Evolutionary conservation across 2,329 filamentous ascomycete species (phyloP), one percentile per base, ranked within the genome.

Genomic region (Nemania diffusa): DNA sequence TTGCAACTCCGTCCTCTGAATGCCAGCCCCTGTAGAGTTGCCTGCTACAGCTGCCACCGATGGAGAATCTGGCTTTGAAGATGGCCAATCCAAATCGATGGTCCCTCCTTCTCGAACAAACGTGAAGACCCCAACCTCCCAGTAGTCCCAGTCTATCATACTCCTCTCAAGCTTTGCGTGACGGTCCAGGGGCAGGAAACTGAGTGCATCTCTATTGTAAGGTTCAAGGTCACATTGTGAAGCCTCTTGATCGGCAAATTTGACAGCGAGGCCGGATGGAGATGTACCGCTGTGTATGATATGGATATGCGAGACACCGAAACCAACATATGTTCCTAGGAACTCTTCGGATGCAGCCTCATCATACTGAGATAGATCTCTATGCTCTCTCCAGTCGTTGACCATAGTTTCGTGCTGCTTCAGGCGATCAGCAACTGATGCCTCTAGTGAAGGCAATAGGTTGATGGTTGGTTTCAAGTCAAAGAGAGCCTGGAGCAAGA

Each of bases 301-400:
- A 24, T 48, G 44, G 8, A 48, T 48, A 48, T 48, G 24, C 44
- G 44, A 48, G 20, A 24, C 44, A 48, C 44, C 44, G 24, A 48
- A 48, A 24, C 44, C 44, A 48, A 48, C 44, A 24, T 48, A 48
- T 48, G 44, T 48, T 13, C 44, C 44, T 26, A 48, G 44, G 20
- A 48, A 11, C 44, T 48, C 44, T 48, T 48, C 44, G 44, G 44
- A 8, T 48, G 24, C 20, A 7, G 44, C 20, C 44, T 48, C 22
- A 48, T 48, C 44, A 24, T 24, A 48, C 22, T 48, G 44, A 48
- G 44, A 48, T 7, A 48, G 20, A 24, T 26, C 44, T 48, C 44
- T 48, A 48, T 48, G 44, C 20, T 48, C 9, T 48, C 6, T 48
- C 44, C 44, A 48, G 20, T 48, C 44, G 7, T 48, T 48, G 13